These are phyloP conservation scores for Malus sieversii DNA, from an alignment of 306 rosid species.

Conservation along the genomic window DNA sequence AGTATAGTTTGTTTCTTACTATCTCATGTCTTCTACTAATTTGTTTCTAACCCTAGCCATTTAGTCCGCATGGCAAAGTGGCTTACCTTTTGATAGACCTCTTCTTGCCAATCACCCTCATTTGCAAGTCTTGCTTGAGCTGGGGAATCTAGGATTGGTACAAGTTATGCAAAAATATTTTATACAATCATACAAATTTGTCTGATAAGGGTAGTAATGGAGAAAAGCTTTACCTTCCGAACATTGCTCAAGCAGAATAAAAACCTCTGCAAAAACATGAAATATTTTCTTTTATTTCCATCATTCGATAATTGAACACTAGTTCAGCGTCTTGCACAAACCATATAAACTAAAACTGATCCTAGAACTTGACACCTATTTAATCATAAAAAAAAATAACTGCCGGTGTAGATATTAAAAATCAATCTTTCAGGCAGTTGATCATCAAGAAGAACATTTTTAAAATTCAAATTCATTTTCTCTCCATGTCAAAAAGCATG, in stretches of 20 bases:
- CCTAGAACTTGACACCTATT: no score
- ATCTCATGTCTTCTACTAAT: not conserved
- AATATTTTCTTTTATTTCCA: no score
- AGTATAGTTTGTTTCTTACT: not conserved
- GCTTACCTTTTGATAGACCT: constrained; percentile 67
- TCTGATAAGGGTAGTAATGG: not conserved
- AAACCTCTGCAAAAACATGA: not conserved
- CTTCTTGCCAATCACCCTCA: constrained; percentile 84
- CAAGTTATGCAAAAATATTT: constrained; percentile 4
- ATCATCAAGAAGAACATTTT: no score
- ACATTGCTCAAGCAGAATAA: not conserved
- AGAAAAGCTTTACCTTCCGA: not conserved
- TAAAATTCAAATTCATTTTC: no score
- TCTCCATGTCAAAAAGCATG: no score
- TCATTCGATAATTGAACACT: no score
- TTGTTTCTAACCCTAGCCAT: not conserved
- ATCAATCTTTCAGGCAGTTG: no score
- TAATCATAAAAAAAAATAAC: no score
- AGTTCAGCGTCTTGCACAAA: not conserved
- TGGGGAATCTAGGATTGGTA: constrained; percentile 69
- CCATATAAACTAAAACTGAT: no score
- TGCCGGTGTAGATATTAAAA: no score
- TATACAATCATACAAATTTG: no score
- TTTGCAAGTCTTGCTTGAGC: constrained; percentile 57
- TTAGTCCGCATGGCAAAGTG: not conserved